Evolutionary conservation across 192 early-diverging fungal genomes (phyloP).

Genomic region (Dispira simplex): DNA sequence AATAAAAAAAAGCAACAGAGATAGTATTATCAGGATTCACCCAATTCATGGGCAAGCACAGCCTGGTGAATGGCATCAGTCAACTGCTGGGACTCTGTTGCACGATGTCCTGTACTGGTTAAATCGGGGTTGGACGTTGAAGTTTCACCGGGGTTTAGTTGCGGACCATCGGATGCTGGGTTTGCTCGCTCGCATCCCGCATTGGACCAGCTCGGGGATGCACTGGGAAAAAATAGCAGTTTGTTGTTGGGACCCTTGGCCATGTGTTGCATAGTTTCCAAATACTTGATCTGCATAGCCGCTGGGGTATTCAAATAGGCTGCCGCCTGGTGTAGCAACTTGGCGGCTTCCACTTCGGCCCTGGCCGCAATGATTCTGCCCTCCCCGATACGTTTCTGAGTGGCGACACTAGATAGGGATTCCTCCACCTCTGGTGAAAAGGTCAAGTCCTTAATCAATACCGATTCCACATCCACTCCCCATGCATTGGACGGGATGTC

Average conservation of each 20-base stretch:
- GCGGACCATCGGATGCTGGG: no score
- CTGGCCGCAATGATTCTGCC: slow-evolving; percentile 79
- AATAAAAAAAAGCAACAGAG: no score
- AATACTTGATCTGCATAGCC: slow-evolving; percentile 74
- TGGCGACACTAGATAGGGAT: slow-evolving; percentile 77
- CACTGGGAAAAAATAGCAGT: slow-evolving; percentile 45
- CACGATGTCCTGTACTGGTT: no score
- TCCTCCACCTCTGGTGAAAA: slow-evolving; percentile 65
- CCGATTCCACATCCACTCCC: slow-evolving; percentile 70
- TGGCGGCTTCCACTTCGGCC: slow-evolving; percentile 80
- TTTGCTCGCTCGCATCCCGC: no score
- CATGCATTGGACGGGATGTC: slow-evolving; percentile 56
- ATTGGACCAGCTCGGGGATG: no score
- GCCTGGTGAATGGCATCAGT: no score
- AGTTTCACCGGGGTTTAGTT: no score
- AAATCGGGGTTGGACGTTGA: no score
- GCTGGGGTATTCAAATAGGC: slow-evolving; percentile 75
- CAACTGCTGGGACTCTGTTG: no score
- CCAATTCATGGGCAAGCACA: no score
- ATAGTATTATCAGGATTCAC: no score
- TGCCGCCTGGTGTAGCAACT: slow-evolving; percentile 80
- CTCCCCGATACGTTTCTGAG: slow-evolving; percentile 75
- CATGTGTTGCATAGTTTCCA: slow-evolving; percentile 72
- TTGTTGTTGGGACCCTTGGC: slow-evolving; percentile 56
- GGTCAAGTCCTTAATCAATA: slow-evolving; percentile 74